Base-by-base conservation (phyloP, 768 basidiomycete species). In the Neoboletus magnificus region DNA sequence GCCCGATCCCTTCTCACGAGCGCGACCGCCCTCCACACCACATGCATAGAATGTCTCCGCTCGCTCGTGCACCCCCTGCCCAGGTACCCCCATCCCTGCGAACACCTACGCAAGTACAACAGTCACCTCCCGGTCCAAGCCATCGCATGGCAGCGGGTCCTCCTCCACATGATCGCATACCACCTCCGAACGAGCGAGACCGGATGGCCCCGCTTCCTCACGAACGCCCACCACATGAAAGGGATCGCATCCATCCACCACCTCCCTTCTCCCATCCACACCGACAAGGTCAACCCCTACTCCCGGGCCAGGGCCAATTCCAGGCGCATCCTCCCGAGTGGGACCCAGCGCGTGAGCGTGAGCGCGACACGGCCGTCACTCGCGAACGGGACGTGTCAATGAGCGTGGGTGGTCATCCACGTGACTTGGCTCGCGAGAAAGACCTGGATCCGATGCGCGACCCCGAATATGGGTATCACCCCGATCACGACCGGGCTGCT, bases 221-320 rank as follows among this genome's bases (percentile, higher is more conserved):
- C 23, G 62, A 68, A 37, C 68, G 48, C 52, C 69, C 41, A 23
- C 57, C 50, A 13, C 63, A 61, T 37, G 63, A 60, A 40, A 62
- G 54, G 39, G 67, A 67, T 45, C 67, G 66, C 59, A 66, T 68
- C 23, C 73, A 71, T 48, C 61, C 65, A 22, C 64, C 65, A 2
- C 63, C 60, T 20, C 53, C 60, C 15, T 60, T 60, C 18, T 46
- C 62, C 1, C 68, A 66, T 45, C 25, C 61, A 32, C 67, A 63
- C 41, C 58, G 60, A 47, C 61, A 52, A 50, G 52, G 33, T 20
- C 64, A 57, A 13, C 43, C 61, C 15, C 40, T 60, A 6, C 62
- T 70, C 15, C 69, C 71, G 0, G 69, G 71, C 5, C 70, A 72
- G 42, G 63, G 71, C 39, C 67, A 71, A 39, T 72, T 71, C 52